Evolutionary conservation across 345 rosid species (phyloP).

Genomic region (Brassica incana): DNA sequence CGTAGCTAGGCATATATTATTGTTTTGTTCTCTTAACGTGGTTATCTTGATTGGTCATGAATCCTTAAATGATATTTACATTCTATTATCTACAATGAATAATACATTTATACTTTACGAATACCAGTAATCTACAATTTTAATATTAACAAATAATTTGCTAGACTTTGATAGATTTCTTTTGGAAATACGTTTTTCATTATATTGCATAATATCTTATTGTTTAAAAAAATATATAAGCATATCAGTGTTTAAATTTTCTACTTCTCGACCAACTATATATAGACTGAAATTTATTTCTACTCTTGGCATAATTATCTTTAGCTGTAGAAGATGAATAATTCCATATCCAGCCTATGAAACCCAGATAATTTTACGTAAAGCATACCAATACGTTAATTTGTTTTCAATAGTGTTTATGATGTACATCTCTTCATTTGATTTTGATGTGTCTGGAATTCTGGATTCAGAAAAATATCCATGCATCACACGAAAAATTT

Average conservation of each 20-base stretch:
- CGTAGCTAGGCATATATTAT: background rate
- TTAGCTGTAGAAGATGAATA: background rate
- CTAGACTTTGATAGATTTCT: background rate
- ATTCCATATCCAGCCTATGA: background rate
- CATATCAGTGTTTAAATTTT: background rate
- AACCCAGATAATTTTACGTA: background rate
- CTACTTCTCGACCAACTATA: background rate
- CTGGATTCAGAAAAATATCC: background rate
- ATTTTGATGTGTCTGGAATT: constrained; percentile 23
- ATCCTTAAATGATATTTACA: background rate
- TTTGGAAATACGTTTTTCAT: background rate
- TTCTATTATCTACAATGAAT: background rate
- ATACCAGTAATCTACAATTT: background rate
- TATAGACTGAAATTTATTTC: background rate
- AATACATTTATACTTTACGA: background rate
- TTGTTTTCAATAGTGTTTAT: constrained; percentile 1
- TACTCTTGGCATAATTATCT: background rate
- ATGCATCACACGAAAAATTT: constrained; percentile 4
- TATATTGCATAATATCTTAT: background rate
- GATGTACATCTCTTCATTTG: constrained; percentile 19
- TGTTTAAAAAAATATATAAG: background rate
- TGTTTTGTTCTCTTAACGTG: background rate
- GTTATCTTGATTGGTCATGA: background rate
- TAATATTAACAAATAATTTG: background rate
- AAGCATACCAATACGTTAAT: background rate